Evolutionary conservation across 345 rosid species (phyloP).

Genomic region (Rhizophora mangle): DNA sequence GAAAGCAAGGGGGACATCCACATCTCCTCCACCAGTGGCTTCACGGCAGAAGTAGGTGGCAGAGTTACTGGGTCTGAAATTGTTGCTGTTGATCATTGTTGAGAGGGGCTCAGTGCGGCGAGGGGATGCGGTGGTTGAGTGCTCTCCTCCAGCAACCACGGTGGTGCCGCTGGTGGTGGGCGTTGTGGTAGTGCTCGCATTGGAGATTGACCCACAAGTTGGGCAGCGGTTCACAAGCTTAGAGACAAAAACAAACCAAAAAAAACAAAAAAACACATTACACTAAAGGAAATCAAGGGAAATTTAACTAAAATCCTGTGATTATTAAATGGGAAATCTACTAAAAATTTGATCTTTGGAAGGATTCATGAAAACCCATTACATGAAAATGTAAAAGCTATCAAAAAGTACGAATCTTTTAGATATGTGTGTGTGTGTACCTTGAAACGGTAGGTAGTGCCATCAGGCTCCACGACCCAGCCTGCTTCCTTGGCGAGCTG

Average conservation of each 20-base stretch:
- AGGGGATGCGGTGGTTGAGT: constrained; percentile 40
- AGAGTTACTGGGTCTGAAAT: not conserved
- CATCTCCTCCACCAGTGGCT: not conserved
- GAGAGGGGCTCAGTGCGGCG: constrained; percentile 13
- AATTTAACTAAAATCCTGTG: not conserved
- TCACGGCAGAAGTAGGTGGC: constrained; percentile 9
- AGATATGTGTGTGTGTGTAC: not conserved
- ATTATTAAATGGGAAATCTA: too few relatives aligned
- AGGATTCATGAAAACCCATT: not conserved
- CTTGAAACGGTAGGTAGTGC: constrained; percentile 42
- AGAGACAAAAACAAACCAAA: not conserved
- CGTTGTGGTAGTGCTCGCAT: constrained; percentile 26
- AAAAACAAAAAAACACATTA: not conserved
- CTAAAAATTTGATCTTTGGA: too few relatives aligned
- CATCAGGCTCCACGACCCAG: constrained; percentile 49
- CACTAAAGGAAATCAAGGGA: not conserved
- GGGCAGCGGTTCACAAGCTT: constrained; percentile 34
- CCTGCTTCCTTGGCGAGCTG: constrained; percentile 53
- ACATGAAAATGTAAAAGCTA: not conserved
- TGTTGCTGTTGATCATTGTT: constrained; percentile 4
- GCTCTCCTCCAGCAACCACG: constrained; percentile 27
- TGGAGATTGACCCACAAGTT: constrained; percentile 27
- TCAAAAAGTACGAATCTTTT: not conserved
- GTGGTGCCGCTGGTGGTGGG: constrained; percentile 32
- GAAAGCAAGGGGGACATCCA: constrained; percentile 30